Evolutionary conservation across 495 filamentous ascomycete species (phyloP), one percentile per base, ranked within the genome.

Genomic region (Bacidia rubella): DNA sequence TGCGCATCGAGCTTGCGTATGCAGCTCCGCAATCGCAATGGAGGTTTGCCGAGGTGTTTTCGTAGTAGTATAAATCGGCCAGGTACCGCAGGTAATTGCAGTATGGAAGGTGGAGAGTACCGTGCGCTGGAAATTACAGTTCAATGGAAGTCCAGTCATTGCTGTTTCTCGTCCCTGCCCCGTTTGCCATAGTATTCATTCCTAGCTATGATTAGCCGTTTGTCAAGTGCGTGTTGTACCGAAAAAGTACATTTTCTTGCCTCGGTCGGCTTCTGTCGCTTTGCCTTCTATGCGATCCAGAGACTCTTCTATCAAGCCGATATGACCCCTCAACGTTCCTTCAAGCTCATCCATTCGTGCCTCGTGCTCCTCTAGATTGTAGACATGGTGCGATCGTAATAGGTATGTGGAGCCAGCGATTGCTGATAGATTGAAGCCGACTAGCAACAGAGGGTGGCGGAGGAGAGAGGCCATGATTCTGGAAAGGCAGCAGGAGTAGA

Each of bases 321-420:
- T 73, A 51, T 74, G 70, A 9, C 70, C 69, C 50, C 71, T 54
- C 26, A 73, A 52, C 2, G 71, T 72, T 2, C 70, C 70, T 56
- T 72, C 70, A 11, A 73, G 56, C 48, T 72, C 71, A 49, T 72
- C 69, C 57, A 68, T 66, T 21, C 69, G 60, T 21, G 70, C 71
- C 54, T 73, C 71, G 55, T 70, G 66, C 50, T 73, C 69, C 58
- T 68, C 63, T 10, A 66, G 63, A 51, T 71, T 69, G 55, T 69
- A 65, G 25, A 66, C 58, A 49, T 67, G 68, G 52, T 69, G 68
- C 0, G 59, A 65, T 47, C 62, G 50, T 11, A 70, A 57, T 10
- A 63, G 56, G 27, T 63, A 60, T 23, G 65, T 70, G 24, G 67
- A 58, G 20, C 58, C 56, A 22, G 54, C 56, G 1, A 71, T 58